Conservation (phyloP, 2,329 filamentous ascomycete genomes). For the Aspergillus cejpii region DNA sequence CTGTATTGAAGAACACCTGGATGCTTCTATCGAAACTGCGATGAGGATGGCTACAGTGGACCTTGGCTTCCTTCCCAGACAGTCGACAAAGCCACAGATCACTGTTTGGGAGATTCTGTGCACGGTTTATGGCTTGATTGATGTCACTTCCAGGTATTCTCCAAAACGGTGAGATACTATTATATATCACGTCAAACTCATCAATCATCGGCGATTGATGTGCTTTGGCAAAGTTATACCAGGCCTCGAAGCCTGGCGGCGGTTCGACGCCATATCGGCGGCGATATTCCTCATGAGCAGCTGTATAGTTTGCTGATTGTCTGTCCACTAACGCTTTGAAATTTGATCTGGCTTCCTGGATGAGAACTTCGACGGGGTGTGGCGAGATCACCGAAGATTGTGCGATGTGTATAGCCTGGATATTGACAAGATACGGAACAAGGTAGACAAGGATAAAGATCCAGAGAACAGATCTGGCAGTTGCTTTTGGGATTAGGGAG, state of each 20-base stretch:
- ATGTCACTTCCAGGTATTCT: slow-evolving; percentile 4
- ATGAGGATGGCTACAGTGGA: slow-evolving; percentile 4
- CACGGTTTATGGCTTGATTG: not conserved
- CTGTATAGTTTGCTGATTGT: slow-evolving; percentile 1
- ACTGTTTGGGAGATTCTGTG: not conserved
- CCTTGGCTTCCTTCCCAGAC: not conserved
- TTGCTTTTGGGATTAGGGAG: slow-evolving; percentile 6
- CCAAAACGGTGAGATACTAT: slow-evolving; percentile 5
- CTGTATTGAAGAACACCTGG: slow-evolving; percentile 1
- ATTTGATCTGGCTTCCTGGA: not conserved
- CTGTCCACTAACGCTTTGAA: not conserved
- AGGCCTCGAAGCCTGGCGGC: slow-evolving; percentile 8
- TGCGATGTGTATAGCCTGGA: not conserved
- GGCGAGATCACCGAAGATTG: not conserved
- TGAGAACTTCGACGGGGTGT: slow-evolving; percentile 3
- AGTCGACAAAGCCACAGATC: slow-evolving; percentile 11
- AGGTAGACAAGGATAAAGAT: not conserved
- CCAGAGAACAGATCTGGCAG: slow-evolving; percentile 2
- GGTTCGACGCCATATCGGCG: slow-evolving; percentile 8
- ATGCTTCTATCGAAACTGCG: slow-evolving; percentile 7
- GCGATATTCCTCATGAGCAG: slow-evolving; percentile 5
- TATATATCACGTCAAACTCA: slow-evolving; percentile 6
- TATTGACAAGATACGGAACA: slow-evolving; percentile 4
- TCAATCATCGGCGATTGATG: slow-evolving; percentile 11
- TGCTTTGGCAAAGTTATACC: slow-evolving; percentile 7